These are phyloP conservation scores for Massariosphaeria phaeospora DNA, from an alignment of 495 filamentous ascomycete species.

Conservation along the genomic window DNA sequence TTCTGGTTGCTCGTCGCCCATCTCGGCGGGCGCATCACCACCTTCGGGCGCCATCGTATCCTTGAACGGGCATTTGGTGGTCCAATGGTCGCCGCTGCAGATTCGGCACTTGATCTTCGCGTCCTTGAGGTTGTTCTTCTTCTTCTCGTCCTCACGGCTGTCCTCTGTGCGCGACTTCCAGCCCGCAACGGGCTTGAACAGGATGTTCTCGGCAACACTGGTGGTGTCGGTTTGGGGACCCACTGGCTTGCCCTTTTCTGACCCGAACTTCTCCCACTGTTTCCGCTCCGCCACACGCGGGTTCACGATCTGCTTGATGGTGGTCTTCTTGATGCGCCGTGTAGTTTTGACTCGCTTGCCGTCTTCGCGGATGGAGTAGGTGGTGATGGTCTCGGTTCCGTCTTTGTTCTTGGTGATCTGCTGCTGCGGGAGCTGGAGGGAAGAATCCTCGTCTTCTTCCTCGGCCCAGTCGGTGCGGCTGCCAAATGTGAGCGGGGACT, in stretches of 20 bases:
- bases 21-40: slow-evolving; percentile 50
- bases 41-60: slow-evolving; percentile 75
- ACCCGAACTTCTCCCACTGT: slow-evolving; percentile 86
- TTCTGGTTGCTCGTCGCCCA: slow-evolving; percentile 48
- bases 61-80: slow-evolving; percentile 86
- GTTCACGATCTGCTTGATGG: slow-evolving; percentile 87
- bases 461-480: slow-evolving; percentile 90
- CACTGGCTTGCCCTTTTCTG: slow-evolving; percentile 64
- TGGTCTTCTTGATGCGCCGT: slow-evolving; percentile 83
- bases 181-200: slow-evolving; percentile 82
- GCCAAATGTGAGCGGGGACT: slow-evolving; percentile 2
- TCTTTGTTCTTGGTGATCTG: slow-evolving; percentile 93
- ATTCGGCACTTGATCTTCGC: slow-evolving; percentile 99
- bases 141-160: slow-evolving; percentile 53
- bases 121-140: slow-evolving; percentile 92
- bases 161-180: slow-evolving; percentile 80
- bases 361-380: slow-evolving; percentile 84
- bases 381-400: slow-evolving; percentile 90
- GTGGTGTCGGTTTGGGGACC: slow-evolving; percentile 81
- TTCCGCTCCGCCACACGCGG: slow-evolving; percentile 92
- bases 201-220: slow-evolving; percentile 91
- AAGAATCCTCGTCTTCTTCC: slow-evolving; percentile 87
- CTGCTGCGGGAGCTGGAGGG: slow-evolving; percentile 72
- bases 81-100: slow-evolving; percentile 97
- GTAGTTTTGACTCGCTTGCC: slow-evolving; percentile 95